These are phyloP conservation scores for Royoungia palumana DNA, from an alignment of 768 basidiomycete species.

Conservation along the genomic window DNA sequence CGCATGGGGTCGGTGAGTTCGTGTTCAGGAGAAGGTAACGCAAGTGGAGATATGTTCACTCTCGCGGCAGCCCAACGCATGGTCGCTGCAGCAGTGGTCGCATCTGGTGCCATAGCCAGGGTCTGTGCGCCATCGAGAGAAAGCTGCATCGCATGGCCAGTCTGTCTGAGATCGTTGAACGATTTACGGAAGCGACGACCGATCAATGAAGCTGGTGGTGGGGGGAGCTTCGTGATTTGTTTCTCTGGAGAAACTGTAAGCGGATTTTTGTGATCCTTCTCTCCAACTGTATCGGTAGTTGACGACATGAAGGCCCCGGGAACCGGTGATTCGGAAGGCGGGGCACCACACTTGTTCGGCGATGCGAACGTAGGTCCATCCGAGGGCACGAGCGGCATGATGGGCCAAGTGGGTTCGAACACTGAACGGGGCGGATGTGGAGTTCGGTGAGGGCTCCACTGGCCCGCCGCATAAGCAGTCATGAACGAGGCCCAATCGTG, in stretches of 20 bases:
- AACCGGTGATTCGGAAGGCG: conserved; percentile 11
- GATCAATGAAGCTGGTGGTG: conserved; percentile 25
- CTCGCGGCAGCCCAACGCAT: conserved; percentile 84
- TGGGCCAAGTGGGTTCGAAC: conserved; percentile 20
- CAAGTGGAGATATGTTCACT: conserved; percentile 81
- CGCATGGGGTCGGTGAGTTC: conserved; percentile 91
- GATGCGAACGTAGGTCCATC: conserved; percentile 5
- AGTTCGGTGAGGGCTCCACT: conserved; percentile 75
- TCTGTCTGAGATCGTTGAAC: conserved; percentile 41
- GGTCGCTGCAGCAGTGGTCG: conserved; percentile 70
- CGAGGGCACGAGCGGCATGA: conserved; percentile 6
- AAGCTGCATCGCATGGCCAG: conserved; percentile 25
- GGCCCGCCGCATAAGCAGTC: conserved; percentile 68
- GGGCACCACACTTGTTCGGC: conserved; percentile 2
- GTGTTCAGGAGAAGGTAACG: conserved; percentile 86
- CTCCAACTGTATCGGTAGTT: conserved; percentile 10
- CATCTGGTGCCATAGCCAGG: conserved; percentile 43
- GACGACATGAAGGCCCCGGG: conserved; percentile 10
- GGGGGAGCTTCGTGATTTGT: conserved; percentile 23
- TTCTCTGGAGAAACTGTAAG: conserved; percentile 27
- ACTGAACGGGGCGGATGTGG: conserved; percentile 53
- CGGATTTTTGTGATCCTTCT: conserved; percentile 18
- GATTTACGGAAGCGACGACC: conserved; percentile 46
- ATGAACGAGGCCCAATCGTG: conserved; percentile 78
- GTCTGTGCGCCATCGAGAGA: conserved; percentile 28